Percentiles rank a stretch among this genome's conserved stretches.
phyloP scores from a whole-genome alignment of 306 rosid species.

The Argentina anserina region DNA sequence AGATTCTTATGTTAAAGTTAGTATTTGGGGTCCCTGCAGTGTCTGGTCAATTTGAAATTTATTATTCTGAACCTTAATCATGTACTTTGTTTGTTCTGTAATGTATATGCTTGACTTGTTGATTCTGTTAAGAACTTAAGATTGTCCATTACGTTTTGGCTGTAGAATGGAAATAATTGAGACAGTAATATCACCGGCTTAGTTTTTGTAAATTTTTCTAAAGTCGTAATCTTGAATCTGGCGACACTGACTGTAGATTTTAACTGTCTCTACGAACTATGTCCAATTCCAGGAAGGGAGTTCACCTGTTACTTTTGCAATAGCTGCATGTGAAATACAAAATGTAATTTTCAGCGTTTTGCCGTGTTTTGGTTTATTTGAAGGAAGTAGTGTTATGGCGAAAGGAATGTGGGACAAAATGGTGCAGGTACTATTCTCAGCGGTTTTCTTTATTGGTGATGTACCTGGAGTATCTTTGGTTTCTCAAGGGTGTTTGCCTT shows the following conservation, averaged over 20 bases:
- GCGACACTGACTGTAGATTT: not conserved
- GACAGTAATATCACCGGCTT: not conserved
- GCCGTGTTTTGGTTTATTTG: conserved; percentile 84
- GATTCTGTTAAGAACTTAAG: not conserved
- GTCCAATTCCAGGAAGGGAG: conserved; percentile 68
- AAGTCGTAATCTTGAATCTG: not conserved
- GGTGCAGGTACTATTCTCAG: conserved; percentile 57
- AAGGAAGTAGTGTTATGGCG: conserved; percentile 65
- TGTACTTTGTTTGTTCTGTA: not conserved
- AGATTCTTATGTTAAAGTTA: not conserved
- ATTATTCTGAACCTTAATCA: not conserved
- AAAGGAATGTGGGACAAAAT: conserved; percentile 82
- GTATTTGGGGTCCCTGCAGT: not conserved
- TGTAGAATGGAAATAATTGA: not conserved
- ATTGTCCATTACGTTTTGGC: not conserved
- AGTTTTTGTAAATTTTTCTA: not conserved
- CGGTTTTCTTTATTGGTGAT: conserved; percentile 15
- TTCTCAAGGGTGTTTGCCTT: conserved; percentile 5
- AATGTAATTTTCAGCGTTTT: conserved; percentile 87
- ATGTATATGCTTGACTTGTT: too few species aligned
- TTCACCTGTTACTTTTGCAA: conserved; percentile 86
- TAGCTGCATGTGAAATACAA: conserved; percentile 98
- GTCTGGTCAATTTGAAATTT: not conserved
- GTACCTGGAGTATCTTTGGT: conserved; percentile 9
- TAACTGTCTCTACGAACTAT: conserved; percentile 30